Conservation (phyloP, 495 filamentous ascomycete species). For the Pyrenula massariospora region DNA sequence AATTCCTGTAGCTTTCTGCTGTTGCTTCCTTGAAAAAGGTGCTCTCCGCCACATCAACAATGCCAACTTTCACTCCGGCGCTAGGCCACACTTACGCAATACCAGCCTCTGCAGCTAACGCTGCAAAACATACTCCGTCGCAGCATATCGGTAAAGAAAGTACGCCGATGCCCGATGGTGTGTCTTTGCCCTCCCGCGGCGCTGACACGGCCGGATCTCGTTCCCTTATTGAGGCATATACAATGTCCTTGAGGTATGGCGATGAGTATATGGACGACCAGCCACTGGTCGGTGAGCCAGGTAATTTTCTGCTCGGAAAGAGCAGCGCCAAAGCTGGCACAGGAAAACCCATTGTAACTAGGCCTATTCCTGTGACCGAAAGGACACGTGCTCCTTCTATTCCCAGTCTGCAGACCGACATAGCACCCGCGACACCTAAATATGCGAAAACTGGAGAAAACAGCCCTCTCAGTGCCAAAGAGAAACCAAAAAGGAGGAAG, state of each 20-base stretch:
- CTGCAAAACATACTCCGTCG: slow-evolving; percentile 17
- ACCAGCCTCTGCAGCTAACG: slow-evolving; percentile 27
- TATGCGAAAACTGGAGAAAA: neutral
- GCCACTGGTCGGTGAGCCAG: slow-evolving; percentile 73
- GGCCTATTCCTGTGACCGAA: neutral
- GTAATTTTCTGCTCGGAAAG: slow-evolving; percentile 66
- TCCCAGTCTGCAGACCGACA: neutral
- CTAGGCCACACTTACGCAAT: slow-evolving; percentile 64
- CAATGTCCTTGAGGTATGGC: slow-evolving; percentile 49
- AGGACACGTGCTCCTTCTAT: neutral
- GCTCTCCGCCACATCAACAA: slow-evolving; percentile 45
- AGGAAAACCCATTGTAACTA: neutral
- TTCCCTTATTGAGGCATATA: slow-evolving; percentile 55
- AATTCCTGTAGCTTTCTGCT: slow-evolving; percentile 40
- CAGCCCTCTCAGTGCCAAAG: neutral
- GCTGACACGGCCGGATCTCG: neutral
- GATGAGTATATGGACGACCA: slow-evolving; percentile 90
- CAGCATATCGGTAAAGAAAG: slow-evolving; percentile 41
- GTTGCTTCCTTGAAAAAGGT: slow-evolving; percentile 57
- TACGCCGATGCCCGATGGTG: slow-evolving; percentile 48
- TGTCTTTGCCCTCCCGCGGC: slow-evolving; percentile 5
- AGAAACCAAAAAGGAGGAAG: neutral
- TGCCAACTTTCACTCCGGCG: slow-evolving; percentile 62
- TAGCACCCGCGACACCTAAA: neutral
- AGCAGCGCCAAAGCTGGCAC: slow-evolving; percentile 13